Evolutionary conservation across 2,329 filamentous ascomycete genomes (phyloP).

Genomic region (Microdochium paspali): DNA sequence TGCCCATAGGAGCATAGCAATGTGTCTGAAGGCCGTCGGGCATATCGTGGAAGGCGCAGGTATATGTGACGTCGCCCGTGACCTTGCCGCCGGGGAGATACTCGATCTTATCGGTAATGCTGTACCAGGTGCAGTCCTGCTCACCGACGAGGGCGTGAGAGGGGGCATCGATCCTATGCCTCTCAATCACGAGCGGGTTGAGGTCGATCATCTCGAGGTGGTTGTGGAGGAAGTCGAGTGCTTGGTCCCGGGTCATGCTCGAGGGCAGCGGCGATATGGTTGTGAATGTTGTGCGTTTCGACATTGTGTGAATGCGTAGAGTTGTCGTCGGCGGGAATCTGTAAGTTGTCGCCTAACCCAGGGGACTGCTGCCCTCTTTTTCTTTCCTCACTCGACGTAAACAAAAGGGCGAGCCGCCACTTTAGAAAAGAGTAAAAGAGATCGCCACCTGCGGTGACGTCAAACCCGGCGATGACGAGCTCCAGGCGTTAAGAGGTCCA

Average conservation of each 20-base stretch:
- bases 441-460: no score
- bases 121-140: constrained; percentile 66
- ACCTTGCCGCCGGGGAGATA: constrained; percentile 61
- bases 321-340: no score
- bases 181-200: constrained; percentile 71
- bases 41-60: constrained; percentile 70
- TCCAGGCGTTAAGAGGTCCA: no score
- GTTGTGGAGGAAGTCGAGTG: constrained; percentile 66
- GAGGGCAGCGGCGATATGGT: constrained; percentile 69
- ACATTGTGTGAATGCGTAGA: constrained; percentile 40
- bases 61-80: constrained; percentile 64
- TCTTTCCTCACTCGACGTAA: no score
- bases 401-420: no score
- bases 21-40: constrained; percentile 70
- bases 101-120: constrained; percentile 65
- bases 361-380: no score
- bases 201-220: constrained; percentile 80
- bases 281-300: constrained; percentile 63
- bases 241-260: constrained; percentile 57
- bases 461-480: no score
- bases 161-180: constrained; percentile 59
- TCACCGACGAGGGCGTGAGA: constrained; percentile 61
- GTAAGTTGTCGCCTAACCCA: no score
- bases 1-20: constrained; percentile 71
- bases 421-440: no score